These are phyloP conservation scores for Penicillium sp. DNA, from an alignment of 2,329 filamentous ascomycete species.

Conservation along the genomic window DNA sequence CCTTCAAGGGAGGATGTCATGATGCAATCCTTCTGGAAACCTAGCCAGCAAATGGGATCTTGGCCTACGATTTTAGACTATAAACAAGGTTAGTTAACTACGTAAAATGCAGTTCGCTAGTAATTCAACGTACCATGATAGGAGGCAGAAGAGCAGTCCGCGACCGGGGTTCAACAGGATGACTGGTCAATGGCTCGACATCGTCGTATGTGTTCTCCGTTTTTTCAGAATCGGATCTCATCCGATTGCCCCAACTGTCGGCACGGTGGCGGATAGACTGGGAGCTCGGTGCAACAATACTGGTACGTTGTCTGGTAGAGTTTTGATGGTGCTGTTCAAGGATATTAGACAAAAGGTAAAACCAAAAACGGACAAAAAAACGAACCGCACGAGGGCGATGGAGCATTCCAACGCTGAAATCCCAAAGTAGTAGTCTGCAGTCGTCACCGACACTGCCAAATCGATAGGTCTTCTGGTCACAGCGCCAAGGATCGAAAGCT, in stretches of 20 bases:
- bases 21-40: conserved; percentile 91
- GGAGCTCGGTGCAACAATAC: conserved; percentile 29
- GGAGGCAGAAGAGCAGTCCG: conserved; percentile 85
- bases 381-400: conserved; percentile 82
- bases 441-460: conserved; percentile 97
- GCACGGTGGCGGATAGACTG: conserved; percentile 60
- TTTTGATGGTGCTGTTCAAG: conserved; percentile 34
- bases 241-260: conserved; percentile 58
- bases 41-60: conserved; percentile 85
- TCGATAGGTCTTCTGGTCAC: conserved; percentile 90
- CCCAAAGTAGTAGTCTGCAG: conserved; percentile 86
- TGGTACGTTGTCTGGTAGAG: conserved; percentile 41
- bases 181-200: conserved; percentile 65
- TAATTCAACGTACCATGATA: conserved; percentile 67
- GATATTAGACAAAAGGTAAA: conserved; percentile 6
- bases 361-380: conserved; percentile 25
- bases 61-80: conserved; percentile 81
- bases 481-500: conserved; percentile 95
- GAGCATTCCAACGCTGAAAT: conserved; percentile 96
- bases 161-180: conserved; percentile 81
- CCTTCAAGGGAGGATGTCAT: conserved; percentile 90
- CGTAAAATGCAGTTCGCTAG: background rate
- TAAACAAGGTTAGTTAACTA: conserved; percentile 10
- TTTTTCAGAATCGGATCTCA: conserved; percentile 71
- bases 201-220: conserved; percentile 48